Conservation (phyloP, 2,329 filamentous ascomycete species). For the Fusarium brachygibbosum region DNA sequence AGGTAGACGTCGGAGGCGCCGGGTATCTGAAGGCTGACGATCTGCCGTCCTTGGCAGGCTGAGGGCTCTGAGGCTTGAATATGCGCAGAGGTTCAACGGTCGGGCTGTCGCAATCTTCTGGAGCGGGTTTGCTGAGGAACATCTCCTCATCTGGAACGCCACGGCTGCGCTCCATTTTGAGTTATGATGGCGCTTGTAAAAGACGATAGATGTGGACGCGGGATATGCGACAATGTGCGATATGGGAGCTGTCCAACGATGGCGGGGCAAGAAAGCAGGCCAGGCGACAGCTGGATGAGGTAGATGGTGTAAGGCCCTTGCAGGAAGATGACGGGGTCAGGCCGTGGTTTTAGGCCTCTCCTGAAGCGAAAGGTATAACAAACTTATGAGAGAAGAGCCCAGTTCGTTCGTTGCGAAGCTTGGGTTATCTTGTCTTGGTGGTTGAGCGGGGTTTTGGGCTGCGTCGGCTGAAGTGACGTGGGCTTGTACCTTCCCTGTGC, state of each 20-base stretch:
- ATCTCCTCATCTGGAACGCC: constrained; percentile 84
- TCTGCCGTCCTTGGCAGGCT: constrained; percentile 61
- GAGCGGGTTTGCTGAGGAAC: constrained; percentile 75
- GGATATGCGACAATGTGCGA: constrained; percentile 27
- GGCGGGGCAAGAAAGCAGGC: constrained; percentile 26
- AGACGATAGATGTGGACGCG: constrained; percentile 6
- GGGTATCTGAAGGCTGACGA: constrained; percentile 63
- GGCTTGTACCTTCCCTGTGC: constrained; percentile 33
- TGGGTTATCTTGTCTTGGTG: constrained; percentile 33
- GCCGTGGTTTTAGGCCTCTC: constrained; percentile 13
- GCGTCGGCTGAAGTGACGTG: constrained; percentile 25
- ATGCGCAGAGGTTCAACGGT: constrained; percentile 88
- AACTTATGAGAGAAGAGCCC: constrained; percentile 3
- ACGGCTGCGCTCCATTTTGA: constrained; percentile 67
- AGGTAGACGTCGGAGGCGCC: constrained; percentile 59
- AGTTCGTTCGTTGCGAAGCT: constrained; percentile 5
- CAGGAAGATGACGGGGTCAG: constrained; percentile 17
- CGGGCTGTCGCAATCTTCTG: constrained; percentile 74
- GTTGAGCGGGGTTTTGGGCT: constrained; percentile 46
- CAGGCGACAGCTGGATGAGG: constrained; percentile 10
- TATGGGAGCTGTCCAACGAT: constrained; percentile 27
- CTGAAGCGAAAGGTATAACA: constrained; percentile 22
- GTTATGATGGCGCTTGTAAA: constrained; percentile 18
- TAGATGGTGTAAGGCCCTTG: constrained; percentile 15
- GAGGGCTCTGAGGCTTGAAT: constrained; percentile 80